These are phyloP conservation scores for Epichloe sibirici DNA, from an alignment of 2,329 filamentous ascomycete genomes.

Conservation along the genomic window DNA sequence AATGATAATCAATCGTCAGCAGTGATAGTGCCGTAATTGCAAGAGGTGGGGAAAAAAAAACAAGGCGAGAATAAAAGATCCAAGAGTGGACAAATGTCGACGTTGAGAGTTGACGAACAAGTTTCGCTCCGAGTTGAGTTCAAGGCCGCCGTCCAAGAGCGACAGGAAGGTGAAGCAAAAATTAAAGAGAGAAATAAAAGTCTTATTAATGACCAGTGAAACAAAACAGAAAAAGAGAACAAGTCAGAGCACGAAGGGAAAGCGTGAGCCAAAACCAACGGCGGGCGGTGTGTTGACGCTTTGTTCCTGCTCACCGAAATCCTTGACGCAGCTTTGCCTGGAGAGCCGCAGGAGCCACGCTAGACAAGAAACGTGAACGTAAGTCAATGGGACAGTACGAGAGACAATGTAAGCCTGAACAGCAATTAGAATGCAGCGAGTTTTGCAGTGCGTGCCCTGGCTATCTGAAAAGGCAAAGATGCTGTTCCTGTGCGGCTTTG, in stretches of 20 bases:
- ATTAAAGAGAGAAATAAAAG: neutral
- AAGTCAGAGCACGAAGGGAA: neutral
- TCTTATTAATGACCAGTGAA: neutral
- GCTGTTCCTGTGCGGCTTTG: neutral
- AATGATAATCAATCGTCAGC: neutral
- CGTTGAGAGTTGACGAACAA: conserved; percentile 5
- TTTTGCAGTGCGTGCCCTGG: neutral
- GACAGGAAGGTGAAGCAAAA: neutral
- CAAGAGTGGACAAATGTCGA: neutral
- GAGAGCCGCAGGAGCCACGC: neutral
- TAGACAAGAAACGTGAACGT: neutral
- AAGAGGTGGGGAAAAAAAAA: neutral
- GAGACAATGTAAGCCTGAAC: neutral
- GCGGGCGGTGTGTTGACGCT: neutral
- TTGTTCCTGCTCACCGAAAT: neutral
- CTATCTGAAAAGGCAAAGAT: neutral
- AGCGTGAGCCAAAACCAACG: neutral
- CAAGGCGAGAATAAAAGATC: conserved; percentile 4
- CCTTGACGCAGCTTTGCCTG: neutral
- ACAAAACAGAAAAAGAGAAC: neutral
- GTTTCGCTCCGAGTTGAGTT: neutral
- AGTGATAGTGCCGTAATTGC: neutral
- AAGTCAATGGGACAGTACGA: neutral
- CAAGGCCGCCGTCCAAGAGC: neutral
- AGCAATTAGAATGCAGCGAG: neutral